phyloP scores from a whole-genome alignment of 345 rosid genomes.

The Citrus hindsii region DNA sequence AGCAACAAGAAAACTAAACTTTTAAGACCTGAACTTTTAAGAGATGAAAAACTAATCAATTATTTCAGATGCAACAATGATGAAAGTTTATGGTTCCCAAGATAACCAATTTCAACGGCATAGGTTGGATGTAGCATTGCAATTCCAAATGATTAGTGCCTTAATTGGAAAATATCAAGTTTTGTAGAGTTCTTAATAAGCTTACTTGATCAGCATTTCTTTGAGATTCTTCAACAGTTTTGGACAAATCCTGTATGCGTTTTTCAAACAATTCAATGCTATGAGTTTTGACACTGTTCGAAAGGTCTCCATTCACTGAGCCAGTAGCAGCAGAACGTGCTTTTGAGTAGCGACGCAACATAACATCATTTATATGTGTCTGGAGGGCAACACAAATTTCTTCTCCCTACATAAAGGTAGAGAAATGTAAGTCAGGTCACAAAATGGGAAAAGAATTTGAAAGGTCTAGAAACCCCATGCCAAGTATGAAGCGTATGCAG shows the following conservation, averaged over 20 bases:
- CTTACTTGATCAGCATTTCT: conserved; percentile 63
- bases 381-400: conserved; percentile 98
- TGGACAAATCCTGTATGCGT: conserved; percentile 76
- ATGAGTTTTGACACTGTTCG: conserved; percentile 54
- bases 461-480: background rate
- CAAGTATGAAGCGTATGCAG: background rate
- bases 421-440: background rate
- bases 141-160: background rate
- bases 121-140: background rate
- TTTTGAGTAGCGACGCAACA: conserved; percentile 97
- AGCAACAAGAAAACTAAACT: background rate
- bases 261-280: conserved; percentile 65
- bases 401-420: conserved; percentile 63
- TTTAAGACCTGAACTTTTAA: background rate
- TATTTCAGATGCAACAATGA: background rate
- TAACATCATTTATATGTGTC: conserved; percentile 97
- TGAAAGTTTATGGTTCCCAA: background rate
- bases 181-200: background rate
- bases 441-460: conserved; percentile 1
- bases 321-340: conserved; percentile 65
- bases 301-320: conserved; percentile 66
- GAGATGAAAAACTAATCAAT: background rate
- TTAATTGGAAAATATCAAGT: background rate
- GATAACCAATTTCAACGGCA: background rate
- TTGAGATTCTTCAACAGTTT: conserved; percentile 70